phyloP scores from a whole-genome alignment of 106 monocot species.

The Vanilla planifolia region DNA sequence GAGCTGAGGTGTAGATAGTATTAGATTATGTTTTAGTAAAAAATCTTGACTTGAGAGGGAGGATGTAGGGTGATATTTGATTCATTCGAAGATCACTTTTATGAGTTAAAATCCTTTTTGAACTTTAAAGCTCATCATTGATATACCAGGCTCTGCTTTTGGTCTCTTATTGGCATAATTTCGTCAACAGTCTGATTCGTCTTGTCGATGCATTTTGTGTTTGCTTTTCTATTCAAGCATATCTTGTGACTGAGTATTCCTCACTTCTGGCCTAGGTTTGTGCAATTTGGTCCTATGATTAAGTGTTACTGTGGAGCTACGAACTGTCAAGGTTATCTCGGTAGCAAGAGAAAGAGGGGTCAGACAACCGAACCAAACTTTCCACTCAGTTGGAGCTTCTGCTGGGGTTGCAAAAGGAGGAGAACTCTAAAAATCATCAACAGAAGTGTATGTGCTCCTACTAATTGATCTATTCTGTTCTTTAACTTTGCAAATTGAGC shows the following conservation, averaged over 20 bases:
- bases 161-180: not conserved
- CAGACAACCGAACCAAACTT: not conserved
- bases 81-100: too few species aligned
- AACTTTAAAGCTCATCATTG: not conserved
- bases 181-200: too few species aligned
- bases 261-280: slow-evolving; percentile 42
- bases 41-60: too few species aligned
- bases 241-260: too few species aligned
- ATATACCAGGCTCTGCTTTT: not conserved
- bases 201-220: not conserved
- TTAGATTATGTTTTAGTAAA: too few species aligned
- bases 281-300: slow-evolving; percentile 78
- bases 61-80: too few species aligned
- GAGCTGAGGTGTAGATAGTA: too few species aligned
- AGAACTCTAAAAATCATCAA: slow-evolving; percentile 1
- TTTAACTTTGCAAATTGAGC: not conserved
- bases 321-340: slow-evolving; percentile 83
- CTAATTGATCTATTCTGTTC: not conserved
- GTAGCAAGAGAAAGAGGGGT: slow-evolving; percentile 37
- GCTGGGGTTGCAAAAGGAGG: slow-evolving; percentile 39
- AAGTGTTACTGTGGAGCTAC: slow-evolving; percentile 71
- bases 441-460: not conserved
- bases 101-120: not conserved
- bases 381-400: not conserved
- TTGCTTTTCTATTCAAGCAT: too few species aligned